Conservation (phyloP, 2,329 filamentous ascomycete genomes). For the Alternaria tenuissima region DNA sequence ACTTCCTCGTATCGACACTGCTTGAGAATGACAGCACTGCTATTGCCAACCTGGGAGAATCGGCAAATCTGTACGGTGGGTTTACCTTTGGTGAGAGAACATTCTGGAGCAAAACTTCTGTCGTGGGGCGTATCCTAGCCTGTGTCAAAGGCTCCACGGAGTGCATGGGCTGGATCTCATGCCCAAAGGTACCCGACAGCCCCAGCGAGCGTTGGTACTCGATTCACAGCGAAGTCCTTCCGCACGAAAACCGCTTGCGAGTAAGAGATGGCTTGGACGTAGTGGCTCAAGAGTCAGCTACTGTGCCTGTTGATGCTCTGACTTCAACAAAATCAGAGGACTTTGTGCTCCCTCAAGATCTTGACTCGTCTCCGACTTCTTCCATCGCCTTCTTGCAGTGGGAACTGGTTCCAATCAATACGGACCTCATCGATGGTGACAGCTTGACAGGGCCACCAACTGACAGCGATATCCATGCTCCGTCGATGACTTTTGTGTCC, state of each 20-base stretch:
- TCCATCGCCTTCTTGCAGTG: conserved; percentile 37
- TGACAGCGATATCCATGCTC: conserved; percentile 36
- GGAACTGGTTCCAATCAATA: conserved; percentile 36
- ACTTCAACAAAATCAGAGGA: conserved; percentile 42
- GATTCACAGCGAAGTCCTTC: conserved; percentile 49
- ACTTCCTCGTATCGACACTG: conserved; percentile 64
- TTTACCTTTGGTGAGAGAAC: conserved; percentile 60
- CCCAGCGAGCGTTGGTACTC: conserved; percentile 61
- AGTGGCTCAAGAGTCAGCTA: conserved; percentile 47
- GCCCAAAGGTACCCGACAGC: conserved; percentile 52
- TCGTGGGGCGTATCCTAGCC: conserved; percentile 63
- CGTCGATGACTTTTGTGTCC: conserved; percentile 47
- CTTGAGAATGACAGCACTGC: conserved; percentile 64
- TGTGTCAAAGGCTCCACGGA: conserved; percentile 55
- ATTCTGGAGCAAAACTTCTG: conserved; percentile 66
- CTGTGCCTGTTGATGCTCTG: conserved; percentile 37
- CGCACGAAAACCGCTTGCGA: conserved; percentile 46
- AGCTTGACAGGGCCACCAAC: conserved; percentile 17
- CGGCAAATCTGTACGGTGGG: conserved; percentile 63
- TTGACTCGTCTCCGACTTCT: conserved; percentile 20
- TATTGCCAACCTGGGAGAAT: conserved; percentile 58
- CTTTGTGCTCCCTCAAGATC: conserved; percentile 51
- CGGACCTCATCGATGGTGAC: conserved; percentile 37
- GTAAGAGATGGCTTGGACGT: conserved; percentile 46
- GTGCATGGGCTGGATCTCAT: conserved; percentile 65